Base-by-base conservation (phyloP, 1,284 basidiomycete species). In the Cutaneotrichosporon dermatis region DNA sequence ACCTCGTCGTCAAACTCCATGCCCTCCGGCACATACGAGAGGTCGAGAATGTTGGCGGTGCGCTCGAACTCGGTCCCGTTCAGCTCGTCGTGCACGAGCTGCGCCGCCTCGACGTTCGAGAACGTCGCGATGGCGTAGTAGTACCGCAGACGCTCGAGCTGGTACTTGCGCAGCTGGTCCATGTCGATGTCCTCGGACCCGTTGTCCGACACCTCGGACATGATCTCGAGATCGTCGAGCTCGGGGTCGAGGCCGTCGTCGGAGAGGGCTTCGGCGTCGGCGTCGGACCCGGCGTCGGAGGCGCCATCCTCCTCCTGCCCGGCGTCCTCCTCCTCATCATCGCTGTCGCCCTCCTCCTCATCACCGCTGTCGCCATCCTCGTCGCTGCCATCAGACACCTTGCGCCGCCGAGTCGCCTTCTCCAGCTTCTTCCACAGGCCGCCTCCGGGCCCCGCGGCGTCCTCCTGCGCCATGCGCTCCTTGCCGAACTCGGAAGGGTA, bases 121-220 rank as follows among this genome's bases (percentile, higher is more conserved):
- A 93, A 98, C 50, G 90, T 90, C 1, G 93, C 88, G 50, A 99
- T 85, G 6, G 96, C 96, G 78, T 99, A 99, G 76, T 92, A 97
- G 79, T 98, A 99, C 88, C 94, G 83, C 67, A 99, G 79, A 48
- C 96, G 83, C 74, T 98, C 92, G 6, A 99, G 82, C 77, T 99
- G 96, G 76, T 99, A 99, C 65, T 86, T 88, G 65, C 96, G 80
- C 56, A 99, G 77, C 13, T 90, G 88, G 68, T 93, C 88, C 73
- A 93, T 90, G 70, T 99, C 72, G 43, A 79, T 72, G 70, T 90
- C 89, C 44, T 90, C 86, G 34, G 85, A 84, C 11, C 71, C 76
- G 56, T 59, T 76, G 58, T 66, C 69, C 44, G 62, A 69, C 6
- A 64, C 61, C 55, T 74, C 73, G 9, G 73, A 74, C 4, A 72